Evolutionary conservation across 345 rosid species (phyloP), one percentile per base, ranked within the genome.

Genomic region (Sonneratia alba): DNA sequence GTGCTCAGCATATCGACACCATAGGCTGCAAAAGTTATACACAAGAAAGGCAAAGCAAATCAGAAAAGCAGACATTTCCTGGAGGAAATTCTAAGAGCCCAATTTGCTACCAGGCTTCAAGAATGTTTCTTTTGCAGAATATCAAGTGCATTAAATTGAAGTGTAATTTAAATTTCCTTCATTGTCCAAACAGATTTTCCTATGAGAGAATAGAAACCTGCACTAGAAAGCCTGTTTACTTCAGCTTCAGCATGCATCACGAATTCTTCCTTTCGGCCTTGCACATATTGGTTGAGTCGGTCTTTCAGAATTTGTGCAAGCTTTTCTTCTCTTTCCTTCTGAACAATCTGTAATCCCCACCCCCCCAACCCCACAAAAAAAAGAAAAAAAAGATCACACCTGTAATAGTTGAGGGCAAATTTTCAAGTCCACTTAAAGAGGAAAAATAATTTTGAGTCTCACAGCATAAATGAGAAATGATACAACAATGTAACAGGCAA

Each of bases 1-100:
- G 99, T 92, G 83, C 88, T 90, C 85, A 95, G 74, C 97, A 95
- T 92, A 75, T 86, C 99, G 76, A 83, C 89, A 69, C 99, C 99
- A 81, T 90, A 90, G 63, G 97, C 98, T 94, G 91, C 81, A 80
- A 65, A 76, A 74, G 22, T 47, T 67, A 65, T 55, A 72, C 63
- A 57, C 66, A 7, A 34, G 14, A 24, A 57, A 62, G 65, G 22
- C 24, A 12, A 34, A 22, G 1, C 38, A 32, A 18, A 62, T n/a
- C 18, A 62, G 12, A 62, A 4, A 24, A 24, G 9, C 15, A 27
- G 38, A 62, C 13, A 24, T 62, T 62, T 27, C 15, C 18, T 5
- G 3, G 38, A 6, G 19, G 27, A 27, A 27, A 27, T 27, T 34
- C 18, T 62, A 62, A 62, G 38, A 62, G 18, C 18, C 32, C 27